Conservation (phyloP, 441 rosid species). For the Populus hybrid region DNA sequence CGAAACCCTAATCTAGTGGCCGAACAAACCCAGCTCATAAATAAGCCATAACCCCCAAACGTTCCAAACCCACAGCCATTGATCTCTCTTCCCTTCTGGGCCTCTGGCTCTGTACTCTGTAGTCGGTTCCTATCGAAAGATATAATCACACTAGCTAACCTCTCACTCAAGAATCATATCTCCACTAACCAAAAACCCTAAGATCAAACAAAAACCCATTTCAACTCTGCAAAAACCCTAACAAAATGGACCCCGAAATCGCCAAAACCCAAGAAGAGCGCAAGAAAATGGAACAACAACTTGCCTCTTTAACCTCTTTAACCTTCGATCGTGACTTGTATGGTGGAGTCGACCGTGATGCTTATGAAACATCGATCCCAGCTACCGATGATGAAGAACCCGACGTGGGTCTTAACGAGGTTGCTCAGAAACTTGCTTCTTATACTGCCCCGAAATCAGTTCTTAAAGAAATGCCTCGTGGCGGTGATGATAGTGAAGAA, state of each 20-base stretch:
- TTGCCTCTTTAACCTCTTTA: conserved; percentile 66
- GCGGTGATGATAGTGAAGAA: conserved; percentile 50
- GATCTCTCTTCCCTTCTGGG: too few species aligned
- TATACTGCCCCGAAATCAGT: conserved; percentile 90
- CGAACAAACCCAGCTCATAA: too few species aligned
- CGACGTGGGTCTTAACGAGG: conserved; percentile 62
- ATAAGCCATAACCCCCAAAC: too few species aligned
- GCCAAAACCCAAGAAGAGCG: conserved; percentile 86
- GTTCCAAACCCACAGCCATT: too few species aligned
- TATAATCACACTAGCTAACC: too few species aligned
- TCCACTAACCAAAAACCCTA: too few species aligned
- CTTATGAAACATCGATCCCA: conserved; percentile 72
- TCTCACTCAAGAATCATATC: too few species aligned
- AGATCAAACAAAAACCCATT: neutral
- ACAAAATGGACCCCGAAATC: conserved; percentile 66
- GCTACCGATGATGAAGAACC: conserved; percentile 81
- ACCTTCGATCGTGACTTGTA: conserved; percentile 80
- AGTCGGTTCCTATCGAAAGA: too few species aligned
- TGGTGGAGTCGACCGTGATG: conserved; percentile 65
- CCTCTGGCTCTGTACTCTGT: too few species aligned
- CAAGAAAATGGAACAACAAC: conserved; percentile 60
- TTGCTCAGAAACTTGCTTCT: conserved; percentile 75
- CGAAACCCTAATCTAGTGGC: too few species aligned
- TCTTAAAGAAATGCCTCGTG: conserved; percentile 72
- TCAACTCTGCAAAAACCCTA: neutral